Evolutionary conservation across 164 flowering plant genomes (phyloP).

Genomic region (Vitis cinerea): DNA sequence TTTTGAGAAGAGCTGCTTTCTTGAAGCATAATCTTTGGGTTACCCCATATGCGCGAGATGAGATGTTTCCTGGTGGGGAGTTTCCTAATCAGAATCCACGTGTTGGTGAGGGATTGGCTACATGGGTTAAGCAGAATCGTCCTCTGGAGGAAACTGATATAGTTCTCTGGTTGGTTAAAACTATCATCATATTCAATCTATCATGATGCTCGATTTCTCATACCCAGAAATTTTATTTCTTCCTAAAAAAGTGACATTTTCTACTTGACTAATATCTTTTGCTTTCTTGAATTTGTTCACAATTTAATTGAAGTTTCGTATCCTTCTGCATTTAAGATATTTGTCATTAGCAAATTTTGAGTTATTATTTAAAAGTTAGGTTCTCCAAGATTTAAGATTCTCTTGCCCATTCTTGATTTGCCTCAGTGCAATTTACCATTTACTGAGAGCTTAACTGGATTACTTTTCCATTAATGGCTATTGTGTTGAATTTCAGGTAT

Average conservation of each 20-base stretch:
- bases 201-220: background rate
- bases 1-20: slow-evolving; percentile 81
- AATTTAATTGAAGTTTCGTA: too few species aligned
- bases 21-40: slow-evolving; percentile 94
- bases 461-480: background rate
- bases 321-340: too few species aligned
- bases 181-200: background rate
- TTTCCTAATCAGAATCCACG: slow-evolving; percentile 96
- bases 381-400: too few species aligned
- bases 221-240: too few species aligned
- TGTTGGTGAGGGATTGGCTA: slow-evolving; percentile 71
- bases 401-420: background rate
- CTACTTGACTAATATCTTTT: too few species aligned
- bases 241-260: too few species aligned
- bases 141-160: slow-evolving; percentile 74
- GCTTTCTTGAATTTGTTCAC: too few species aligned
- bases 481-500: slow-evolving; percentile 36
- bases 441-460: too few species aligned
- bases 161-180: slow-evolving; percentile 72
- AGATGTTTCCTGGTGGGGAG: slow-evolving; percentile 87
- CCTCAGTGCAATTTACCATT: too few species aligned
- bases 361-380: too few species aligned
- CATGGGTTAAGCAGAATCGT: slow-evolving; percentile 78
- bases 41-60: slow-evolving; percentile 61
- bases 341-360: too few species aligned